A percentile compares a stretch with the other conserved stretches of the same genome.
Conservation (phyloP, 345 rosid genomes). For the Theobroma cacao region DNA sequence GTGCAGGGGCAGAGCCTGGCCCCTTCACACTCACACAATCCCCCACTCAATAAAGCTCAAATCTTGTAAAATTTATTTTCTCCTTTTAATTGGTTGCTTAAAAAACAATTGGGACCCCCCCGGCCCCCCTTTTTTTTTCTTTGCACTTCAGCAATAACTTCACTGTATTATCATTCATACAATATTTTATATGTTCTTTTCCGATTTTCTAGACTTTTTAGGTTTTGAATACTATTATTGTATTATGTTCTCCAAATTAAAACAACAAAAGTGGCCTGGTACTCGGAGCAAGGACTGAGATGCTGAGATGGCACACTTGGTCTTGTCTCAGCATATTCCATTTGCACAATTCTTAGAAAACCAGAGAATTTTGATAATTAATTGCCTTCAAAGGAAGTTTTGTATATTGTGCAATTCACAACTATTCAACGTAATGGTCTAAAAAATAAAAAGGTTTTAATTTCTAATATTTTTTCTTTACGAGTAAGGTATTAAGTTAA, state of each 20-base stretch:
- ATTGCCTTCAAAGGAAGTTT: background rate
- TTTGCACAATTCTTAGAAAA: background rate
- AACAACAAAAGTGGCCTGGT: background rate
- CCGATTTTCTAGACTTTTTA: background rate
- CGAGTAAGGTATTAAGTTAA: too few species aligned
- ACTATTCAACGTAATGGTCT: background rate
- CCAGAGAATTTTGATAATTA: too few species aligned
- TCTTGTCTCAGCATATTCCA: constrained; percentile 25
- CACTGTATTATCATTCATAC: background rate
- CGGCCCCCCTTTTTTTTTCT: background rate
- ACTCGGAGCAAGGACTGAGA: background rate
- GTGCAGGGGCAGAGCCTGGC: background rate
- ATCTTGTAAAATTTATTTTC: background rate
- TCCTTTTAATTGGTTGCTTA: background rate
- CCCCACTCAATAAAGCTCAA: background rate
- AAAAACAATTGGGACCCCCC: background rate
- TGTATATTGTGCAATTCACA: too few species aligned
- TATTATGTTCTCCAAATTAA: background rate
- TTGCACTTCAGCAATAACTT: background rate
- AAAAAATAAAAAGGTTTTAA: too few species aligned
- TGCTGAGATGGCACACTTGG: constrained; percentile 23
- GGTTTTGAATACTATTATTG: background rate
- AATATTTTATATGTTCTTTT: background rate
- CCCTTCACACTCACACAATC: background rate
- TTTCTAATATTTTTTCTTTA: too few species aligned